Evolutionary conservation across 1,284 basidiomycete genomes (phyloP), one percentile per base, ranked within the genome.

Genomic region (Ceratobasidium sp.): DNA sequence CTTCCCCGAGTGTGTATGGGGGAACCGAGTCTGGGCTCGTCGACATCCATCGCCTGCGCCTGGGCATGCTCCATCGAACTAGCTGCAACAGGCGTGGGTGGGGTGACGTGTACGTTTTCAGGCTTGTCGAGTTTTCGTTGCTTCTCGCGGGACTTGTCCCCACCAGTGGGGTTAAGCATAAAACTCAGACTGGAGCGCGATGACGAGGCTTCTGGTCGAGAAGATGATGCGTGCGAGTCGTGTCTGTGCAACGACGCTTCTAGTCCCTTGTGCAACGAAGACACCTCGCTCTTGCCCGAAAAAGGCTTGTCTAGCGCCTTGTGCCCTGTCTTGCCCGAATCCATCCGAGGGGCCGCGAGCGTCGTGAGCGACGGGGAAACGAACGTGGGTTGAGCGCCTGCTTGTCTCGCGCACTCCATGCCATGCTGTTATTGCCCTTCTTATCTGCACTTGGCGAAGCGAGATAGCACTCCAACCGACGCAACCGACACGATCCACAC

Each of bases 141-240:
- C 8, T 17, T 17, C 38, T 8, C 10, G 17, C 7, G 45, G 45
- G n/a, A 22, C 45, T 15, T 32, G 42, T 62, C 45, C 43, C 8
- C 29, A 29, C 25, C n/a, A 10, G 32, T 35, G 17, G 62, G 62
- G 22, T 54, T 65, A 25, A 64, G 60, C 60, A 64, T 52, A 52
- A 64, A 64, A 32, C 60, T 64, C 32, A 64, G n/a, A 52, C 60
- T 64, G 20, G 60, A 32, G 3, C 60, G 45, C 31, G 60, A 64
- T 12, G 60, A 47, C 34, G 17, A 35, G 55, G 25, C 17, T 29
- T 2, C 55, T 20, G 2, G 38, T 17, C 55, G 55, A 40, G 20
- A 22, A 25, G 38, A 35, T 35, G 38, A 17, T 22, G 2, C n/a
- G n/a, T n/a, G n/a, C n/a, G n/a, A n/a, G n/a, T n/a, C n/a, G n/a